These are phyloP conservation scores for Acidiella bohemica DNA, from an alignment of 495 filamentous ascomycete genomes.

Conservation along the genomic window DNA sequence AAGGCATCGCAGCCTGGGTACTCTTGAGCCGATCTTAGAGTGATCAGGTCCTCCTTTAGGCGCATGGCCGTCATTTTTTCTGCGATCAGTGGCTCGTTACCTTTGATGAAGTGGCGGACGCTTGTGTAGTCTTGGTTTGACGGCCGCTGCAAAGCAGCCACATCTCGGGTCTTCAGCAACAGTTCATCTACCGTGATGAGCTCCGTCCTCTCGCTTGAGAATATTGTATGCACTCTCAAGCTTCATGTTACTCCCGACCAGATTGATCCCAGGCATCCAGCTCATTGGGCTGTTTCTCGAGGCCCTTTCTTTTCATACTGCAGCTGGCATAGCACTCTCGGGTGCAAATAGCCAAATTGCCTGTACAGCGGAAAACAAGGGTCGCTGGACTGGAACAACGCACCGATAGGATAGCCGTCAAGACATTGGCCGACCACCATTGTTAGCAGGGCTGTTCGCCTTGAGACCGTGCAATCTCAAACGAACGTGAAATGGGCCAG, in stretches of 20 bases:
- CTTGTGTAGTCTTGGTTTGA: conserved; percentile 28
- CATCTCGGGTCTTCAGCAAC: conserved; percentile 26
- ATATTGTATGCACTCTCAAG: background rate
- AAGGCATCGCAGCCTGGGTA: conserved; percentile 30
- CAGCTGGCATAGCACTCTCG: conserved; percentile 25
- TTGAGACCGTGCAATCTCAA: too few species aligned
- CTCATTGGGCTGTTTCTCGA: conserved; percentile 26
- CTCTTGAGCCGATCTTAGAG: conserved; percentile 29
- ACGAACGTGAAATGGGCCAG: too few species aligned
- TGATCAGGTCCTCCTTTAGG: conserved; percentile 32
- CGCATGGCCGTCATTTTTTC: conserved; percentile 27
- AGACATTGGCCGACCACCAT: conserved; percentile 25
- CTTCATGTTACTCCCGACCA: conserved; percentile 15
- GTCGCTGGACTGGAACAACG: conserved; percentile 28
- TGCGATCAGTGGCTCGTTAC: conserved; percentile 22
- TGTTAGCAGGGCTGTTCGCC: too few species aligned
- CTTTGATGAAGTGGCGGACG: conserved; percentile 27
- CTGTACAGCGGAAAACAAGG: conserved; percentile 29
- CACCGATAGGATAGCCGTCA: conserved; percentile 29
- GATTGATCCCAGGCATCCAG: conserved; percentile 27
- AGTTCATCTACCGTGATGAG: conserved; percentile 25
- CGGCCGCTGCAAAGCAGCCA: conserved; percentile 27
- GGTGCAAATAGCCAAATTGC: conserved; percentile 29
- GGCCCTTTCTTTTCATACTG: conserved; percentile 28
- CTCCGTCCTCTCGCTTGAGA: background rate